These are phyloP conservation scores for Lepidium campestre DNA, from an alignment of 441 rosid genomes.

Conservation along the genomic window DNA sequence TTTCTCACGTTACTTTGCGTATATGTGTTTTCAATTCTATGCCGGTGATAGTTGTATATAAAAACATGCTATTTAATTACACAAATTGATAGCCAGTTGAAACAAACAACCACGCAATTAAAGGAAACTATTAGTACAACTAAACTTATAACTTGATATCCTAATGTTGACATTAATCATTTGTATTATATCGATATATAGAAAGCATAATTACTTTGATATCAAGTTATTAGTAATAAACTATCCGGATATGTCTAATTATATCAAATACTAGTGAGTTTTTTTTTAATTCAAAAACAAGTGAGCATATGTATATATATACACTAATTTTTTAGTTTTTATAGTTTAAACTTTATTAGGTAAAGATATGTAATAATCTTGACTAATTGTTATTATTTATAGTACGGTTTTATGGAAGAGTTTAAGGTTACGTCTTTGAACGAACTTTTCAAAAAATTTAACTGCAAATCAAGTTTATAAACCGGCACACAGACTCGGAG, in stretches of 20 bases:
- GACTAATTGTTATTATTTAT: too few relatives aligned
- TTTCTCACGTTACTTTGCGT: constrained; percentile 13
- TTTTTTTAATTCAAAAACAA: too few relatives aligned
- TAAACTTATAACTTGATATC: not conserved
- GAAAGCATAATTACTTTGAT: not conserved
- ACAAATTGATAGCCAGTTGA: not conserved
- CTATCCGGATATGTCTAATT: not conserved
- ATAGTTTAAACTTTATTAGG: too few relatives aligned
- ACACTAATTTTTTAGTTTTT: too few relatives aligned
- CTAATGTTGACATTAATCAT: not conserved
- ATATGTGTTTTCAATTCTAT: not conserved
- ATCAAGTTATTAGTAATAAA: not conserved
- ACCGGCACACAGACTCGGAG: constrained; percentile 17
- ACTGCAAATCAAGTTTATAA: not conserved
- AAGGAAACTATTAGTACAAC: not conserved
- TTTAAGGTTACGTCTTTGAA: constrained; percentile 4
- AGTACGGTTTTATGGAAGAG: not conserved
- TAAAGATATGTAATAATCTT: too few relatives aligned
- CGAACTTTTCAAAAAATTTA: not conserved
- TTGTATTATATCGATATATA: not conserved
- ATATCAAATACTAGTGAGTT: too few relatives aligned
- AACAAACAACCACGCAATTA: not conserved
- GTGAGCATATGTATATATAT: too few relatives aligned
- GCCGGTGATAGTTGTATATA: not conserved
- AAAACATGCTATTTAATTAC: not conserved